These are phyloP conservation scores for Nasturtium officinale DNA, from an alignment of 345 rosid genomes.

Conservation along the genomic window DNA sequence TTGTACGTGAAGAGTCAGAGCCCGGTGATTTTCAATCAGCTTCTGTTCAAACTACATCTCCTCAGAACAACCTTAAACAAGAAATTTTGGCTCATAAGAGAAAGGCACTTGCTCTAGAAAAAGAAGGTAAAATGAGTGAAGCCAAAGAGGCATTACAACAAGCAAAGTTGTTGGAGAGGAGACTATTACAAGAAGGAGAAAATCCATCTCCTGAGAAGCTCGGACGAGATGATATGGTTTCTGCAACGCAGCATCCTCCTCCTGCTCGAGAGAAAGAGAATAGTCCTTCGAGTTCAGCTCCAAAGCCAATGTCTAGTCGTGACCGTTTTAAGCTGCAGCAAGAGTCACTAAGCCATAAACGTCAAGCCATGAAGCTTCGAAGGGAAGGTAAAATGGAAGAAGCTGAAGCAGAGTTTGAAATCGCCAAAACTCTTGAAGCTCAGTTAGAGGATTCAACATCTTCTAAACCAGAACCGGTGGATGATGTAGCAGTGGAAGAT, in stretches of 20 bases:
- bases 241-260: constrained; percentile 35
- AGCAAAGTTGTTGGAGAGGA: constrained; percentile 80
- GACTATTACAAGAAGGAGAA: constrained; percentile 46
- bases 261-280: constrained; percentile 52
- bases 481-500: constrained; percentile 71
- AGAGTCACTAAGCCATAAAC: constrained; percentile 82
- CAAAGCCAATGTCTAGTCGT: constrained; percentile 68
- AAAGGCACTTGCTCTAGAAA: constrained; percentile 78
- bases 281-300: constrained; percentile 48
- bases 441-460: constrained; percentile 68
- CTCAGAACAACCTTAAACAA: constrained; percentile 52
- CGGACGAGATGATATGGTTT: constrained; percentile 11
- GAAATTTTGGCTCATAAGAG: constrained; percentile 72
- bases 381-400: constrained; percentile 78
- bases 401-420: constrained; percentile 91
- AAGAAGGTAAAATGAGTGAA: constrained; percentile 79
- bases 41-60: constrained; percentile 39
- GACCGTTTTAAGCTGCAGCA: constrained; percentile 90
- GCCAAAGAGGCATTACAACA: constrained; percentile 77
- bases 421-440: constrained; percentile 87
- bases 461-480: constrained; percentile 44
- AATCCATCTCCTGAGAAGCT: constrained; percentile 44
- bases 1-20: constrained; percentile 31
- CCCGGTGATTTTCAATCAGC: constrained; percentile 30
- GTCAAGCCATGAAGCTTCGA: constrained; percentile 81